Evolutionary conservation across 768 basidiomycete genomes (phyloP).

Genomic region (Hortiboletus campestris): DNA sequence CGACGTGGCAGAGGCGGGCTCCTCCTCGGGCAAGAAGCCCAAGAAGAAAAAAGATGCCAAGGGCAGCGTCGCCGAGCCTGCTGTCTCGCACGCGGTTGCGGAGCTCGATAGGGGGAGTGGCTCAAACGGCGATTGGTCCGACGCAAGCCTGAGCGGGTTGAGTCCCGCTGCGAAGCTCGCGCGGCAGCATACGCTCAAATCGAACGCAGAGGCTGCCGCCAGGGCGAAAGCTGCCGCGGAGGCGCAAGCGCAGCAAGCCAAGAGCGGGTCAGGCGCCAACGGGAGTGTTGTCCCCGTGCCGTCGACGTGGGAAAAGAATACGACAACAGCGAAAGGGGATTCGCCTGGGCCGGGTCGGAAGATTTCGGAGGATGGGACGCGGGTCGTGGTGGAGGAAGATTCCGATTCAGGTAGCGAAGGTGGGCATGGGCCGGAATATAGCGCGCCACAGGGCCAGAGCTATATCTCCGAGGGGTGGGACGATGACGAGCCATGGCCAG

Average conservation of each 20-base stretch:
- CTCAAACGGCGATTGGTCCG: conserved; percentile 53
- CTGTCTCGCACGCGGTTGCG: conserved; percentile 78
- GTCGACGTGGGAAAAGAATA: conserved; percentile 82
- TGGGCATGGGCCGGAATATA: conserved; percentile 36
- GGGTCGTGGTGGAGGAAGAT: conserved; percentile 70
- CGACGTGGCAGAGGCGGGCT: conserved; percentile 22
- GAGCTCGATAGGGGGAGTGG: conserved; percentile 67
- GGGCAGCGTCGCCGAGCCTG: conserved; percentile 62
- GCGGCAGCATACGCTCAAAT: conserved; percentile 88
- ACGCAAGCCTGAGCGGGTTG: conserved; percentile 62
- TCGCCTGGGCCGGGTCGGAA: conserved; percentile 44
- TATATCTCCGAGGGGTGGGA: conserved; percentile 68
- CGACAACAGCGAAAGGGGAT: conserved; percentile 52
- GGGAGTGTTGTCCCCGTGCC: conserved; percentile 41
- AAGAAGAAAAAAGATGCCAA: conserved; percentile 58
- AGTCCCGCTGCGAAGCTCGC: conserved; percentile 90
- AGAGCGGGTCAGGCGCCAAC: conserved; percentile 20
- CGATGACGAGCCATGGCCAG: conserved; percentile 77
- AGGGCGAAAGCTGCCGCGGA: conserved; percentile 37
- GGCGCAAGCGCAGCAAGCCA: conserved; percentile 24
- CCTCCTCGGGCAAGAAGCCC: conserved; percentile 42
- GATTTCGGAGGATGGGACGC: conserved; percentile 65
- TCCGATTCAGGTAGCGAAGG: conserved; percentile 58
- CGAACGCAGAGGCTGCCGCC: conserved; percentile 55
- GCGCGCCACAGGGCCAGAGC: conserved; percentile 34